Evolutionary conservation across 1,284 basidiomycete species (phyloP).

Genomic region (Ceratobasidium sp.): DNA sequence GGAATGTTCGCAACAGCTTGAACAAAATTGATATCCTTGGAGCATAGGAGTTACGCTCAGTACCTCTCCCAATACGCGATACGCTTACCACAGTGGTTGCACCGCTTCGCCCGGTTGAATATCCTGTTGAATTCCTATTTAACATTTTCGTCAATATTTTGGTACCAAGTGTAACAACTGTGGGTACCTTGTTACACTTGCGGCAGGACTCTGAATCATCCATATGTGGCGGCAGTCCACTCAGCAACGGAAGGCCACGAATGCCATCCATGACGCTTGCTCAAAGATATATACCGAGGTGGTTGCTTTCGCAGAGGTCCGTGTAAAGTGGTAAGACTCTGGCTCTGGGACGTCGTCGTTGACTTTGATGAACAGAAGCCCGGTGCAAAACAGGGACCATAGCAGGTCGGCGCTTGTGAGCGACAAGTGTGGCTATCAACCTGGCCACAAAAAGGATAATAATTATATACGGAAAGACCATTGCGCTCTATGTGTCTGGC

Average conservation of each 20-base stretch:
- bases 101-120: slow-evolving; percentile 23
- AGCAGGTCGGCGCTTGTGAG: slow-evolving; percentile 1
- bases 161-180: background rate
- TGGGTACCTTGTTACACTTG: slow-evolving; percentile 29
- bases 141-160: background rate
- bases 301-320: too few species aligned
- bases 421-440: background rate
- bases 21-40: slow-evolving; percentile 24
- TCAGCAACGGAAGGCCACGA: slow-evolving; percentile 29
- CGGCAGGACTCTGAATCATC: slow-evolving; percentile 26
- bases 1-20: slow-evolving; percentile 25
- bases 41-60: background rate
- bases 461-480: too few species aligned
- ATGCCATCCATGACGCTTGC: slow-evolving; percentile 37
- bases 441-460: too few species aligned
- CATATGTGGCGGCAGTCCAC: slow-evolving; percentile 15
- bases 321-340: too few species aligned
- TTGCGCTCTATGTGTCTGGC: background rate
- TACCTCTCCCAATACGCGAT: background rate
- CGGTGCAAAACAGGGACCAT: too few species aligned
- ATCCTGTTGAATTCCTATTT: slow-evolving; percentile 33
- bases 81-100: slow-evolving; percentile 32
- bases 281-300: too few species aligned
- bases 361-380: background rate
- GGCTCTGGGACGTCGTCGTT: too few species aligned